Evolutionary conservation across 331 rosid genomes (phyloP).

Genomic region (Quercus lobata): DNA sequence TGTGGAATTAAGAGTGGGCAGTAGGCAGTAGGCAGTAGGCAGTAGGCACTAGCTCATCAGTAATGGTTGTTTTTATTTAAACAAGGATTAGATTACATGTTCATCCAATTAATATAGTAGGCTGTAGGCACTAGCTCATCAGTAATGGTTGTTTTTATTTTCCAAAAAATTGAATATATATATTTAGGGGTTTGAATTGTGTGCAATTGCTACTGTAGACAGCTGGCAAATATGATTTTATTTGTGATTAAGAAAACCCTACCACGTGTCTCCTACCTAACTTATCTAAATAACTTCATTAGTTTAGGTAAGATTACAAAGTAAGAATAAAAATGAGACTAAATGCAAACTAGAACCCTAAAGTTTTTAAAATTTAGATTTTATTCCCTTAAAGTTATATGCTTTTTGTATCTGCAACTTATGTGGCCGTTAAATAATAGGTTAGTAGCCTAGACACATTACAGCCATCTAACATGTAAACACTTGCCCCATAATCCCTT

Average conservation of each 20-base stretch:
- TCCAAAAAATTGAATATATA: too few relatives aligned
- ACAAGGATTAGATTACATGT: background rate
- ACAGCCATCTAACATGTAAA: too few relatives aligned
- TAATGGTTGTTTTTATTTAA: too few relatives aligned
- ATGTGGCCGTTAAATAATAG: too few relatives aligned
- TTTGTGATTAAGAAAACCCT: background rate
- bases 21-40: too few relatives aligned
- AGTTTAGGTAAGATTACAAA: background rate
- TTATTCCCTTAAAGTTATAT: too few relatives aligned
- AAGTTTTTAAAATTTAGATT: too few relatives aligned
- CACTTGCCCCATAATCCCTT: accelerated
- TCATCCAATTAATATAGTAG: background rate
- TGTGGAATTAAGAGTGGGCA: background rate
- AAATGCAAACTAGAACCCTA: too few relatives aligned
- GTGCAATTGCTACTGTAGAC: slow-evolving; percentile 4
- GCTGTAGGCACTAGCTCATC: background rate
- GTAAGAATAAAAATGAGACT: too few relatives aligned
- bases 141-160: background rate
- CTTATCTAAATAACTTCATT: background rate
- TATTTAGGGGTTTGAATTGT: background rate
- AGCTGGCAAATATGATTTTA: slow-evolving; percentile 20
- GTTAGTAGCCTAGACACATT: too few relatives aligned
- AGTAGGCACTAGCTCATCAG: too few relatives aligned
- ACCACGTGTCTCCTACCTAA: background rate
- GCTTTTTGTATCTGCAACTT: too few relatives aligned